Conservation (phyloP, 352 stramenopile species). For the Phytophthora sp. region DNA sequence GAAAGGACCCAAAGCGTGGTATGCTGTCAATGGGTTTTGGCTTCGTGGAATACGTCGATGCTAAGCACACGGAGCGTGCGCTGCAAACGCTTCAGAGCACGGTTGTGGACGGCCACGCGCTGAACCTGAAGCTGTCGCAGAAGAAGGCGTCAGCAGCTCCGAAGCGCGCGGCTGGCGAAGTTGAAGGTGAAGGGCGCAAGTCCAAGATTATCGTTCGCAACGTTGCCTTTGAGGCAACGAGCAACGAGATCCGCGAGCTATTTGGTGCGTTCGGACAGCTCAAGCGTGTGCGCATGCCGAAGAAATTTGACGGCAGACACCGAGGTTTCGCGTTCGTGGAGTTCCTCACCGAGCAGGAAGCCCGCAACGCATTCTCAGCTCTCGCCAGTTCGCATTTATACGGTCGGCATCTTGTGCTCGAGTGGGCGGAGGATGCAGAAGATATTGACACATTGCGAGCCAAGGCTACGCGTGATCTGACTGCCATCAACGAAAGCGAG, state of each 20-base stretch:
- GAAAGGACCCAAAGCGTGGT: conserved; percentile 81
- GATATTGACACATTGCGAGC: conserved; percentile 85
- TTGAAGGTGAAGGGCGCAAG: conserved; percentile 42
- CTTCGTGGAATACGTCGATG: conserved; percentile 97
- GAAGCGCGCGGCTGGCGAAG: conserved; percentile 49
- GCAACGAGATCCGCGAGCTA: conserved; percentile 96
- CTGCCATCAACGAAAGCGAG: conserved; percentile 70
- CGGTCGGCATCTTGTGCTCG: conserved; percentile 97
- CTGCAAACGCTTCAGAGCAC: conserved; percentile 77
- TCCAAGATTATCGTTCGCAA: conserved; percentile 99
- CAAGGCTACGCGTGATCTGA: conserved; percentile 80
- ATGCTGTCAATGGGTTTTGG: conserved; percentile 98
- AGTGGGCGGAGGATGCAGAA: conserved; percentile 94
- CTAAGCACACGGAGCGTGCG: conserved; percentile 87
- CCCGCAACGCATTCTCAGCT: conserved; percentile 90
- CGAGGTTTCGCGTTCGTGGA: conserved; percentile 99
- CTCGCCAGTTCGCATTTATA: conserved; percentile 98
- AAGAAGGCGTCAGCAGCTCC: conserved; percentile 69
- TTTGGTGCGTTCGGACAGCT: conserved; percentile 98
- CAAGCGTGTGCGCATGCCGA: conserved; percentile 97
- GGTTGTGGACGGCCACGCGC: conserved; percentile 94
- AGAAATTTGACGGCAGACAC: conserved; percentile 98
- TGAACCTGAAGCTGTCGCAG: conserved; percentile 95
- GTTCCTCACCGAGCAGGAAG: conserved; percentile 97
- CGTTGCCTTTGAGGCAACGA: conserved; percentile 98